These are phyloP conservation scores for Saccharomyces hybrid DNA, from an alignment of 1,139 yeast genomes.

Conservation along the genomic window DNA sequence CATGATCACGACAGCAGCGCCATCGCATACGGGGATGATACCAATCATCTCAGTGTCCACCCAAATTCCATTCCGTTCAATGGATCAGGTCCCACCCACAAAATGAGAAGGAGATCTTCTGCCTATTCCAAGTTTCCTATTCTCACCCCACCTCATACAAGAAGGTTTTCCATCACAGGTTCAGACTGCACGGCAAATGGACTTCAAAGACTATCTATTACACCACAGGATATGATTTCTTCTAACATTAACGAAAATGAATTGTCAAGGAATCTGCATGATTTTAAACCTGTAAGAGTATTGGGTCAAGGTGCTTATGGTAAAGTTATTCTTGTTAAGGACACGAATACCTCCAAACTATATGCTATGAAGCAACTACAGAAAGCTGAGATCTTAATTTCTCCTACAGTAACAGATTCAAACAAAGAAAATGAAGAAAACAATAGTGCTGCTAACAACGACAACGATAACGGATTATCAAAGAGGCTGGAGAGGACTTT, in stretches of 20 bases:
- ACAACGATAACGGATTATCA: conserved; percentile 7
- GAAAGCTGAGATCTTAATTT: conserved; percentile 62
- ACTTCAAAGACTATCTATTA: conserved; percentile 1
- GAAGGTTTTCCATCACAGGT: conserved; percentile 21
- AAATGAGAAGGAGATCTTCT: conserved; percentile 27
- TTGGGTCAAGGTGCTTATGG: conserved; percentile 93
- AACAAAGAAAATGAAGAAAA: conserved; percentile 8
- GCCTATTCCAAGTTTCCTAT: conserved; percentile 26
- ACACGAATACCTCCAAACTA: conserved; percentile 53
- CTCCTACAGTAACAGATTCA: conserved; percentile 23
- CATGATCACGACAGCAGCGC: background rate
- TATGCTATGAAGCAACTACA: conserved; percentile 87
- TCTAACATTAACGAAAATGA: conserved; percentile 4
- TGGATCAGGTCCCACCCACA: background rate
- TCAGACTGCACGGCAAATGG: conserved; percentile 6
- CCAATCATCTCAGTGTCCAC: background rate
- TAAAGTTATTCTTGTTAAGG: conserved; percentile 72
- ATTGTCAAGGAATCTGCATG: conserved; percentile 37
- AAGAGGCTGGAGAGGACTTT: conserved; percentile 51
- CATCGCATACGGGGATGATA: background rate
- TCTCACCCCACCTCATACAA: conserved; percentile 25
- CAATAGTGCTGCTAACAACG: background rate
- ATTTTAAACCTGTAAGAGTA: conserved; percentile 71
- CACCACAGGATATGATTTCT: conserved; percentile 1
- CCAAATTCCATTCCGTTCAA: conserved; percentile 2